Evolutionary conservation across 2,329 filamentous ascomycete genomes (phyloP).

Genomic region (Aureobasidium sp.): DNA sequence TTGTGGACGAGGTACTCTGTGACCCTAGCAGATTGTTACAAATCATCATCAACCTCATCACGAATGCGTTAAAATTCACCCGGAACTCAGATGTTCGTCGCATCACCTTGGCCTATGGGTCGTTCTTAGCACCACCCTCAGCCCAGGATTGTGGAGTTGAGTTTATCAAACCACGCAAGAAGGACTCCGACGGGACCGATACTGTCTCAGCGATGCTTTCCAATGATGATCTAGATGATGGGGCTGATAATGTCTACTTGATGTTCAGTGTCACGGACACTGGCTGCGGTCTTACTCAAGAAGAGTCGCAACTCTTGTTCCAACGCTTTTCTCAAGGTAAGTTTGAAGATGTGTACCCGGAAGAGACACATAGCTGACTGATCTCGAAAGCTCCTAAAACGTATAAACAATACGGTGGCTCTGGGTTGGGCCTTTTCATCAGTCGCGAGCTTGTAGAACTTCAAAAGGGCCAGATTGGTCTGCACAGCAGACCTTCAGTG

Average conservation of each 20-base stretch:
- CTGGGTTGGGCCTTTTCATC: slow-evolving; percentile 61
- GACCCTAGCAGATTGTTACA: slow-evolving; percentile 23
- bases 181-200: not conserved
- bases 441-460: slow-evolving; percentile 59
- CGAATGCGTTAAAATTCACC: slow-evolving; percentile 25
- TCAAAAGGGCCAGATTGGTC: slow-evolving; percentile 61
- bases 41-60: slow-evolving; percentile 24
- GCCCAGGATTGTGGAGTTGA: slow-evolving; percentile 27
- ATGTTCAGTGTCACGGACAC: slow-evolving; percentile 31
- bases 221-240: slow-evolving; percentile 26
- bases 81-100: slow-evolving; percentile 23
- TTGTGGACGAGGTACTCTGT: slow-evolving; percentile 23
- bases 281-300: slow-evolving; percentile 29
- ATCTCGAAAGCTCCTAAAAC: slow-evolving; percentile 47
- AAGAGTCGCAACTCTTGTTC: slow-evolving; percentile 45
- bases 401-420: slow-evolving; percentile 61
- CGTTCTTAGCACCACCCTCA: slow-evolving; percentile 25
- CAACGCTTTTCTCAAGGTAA: slow-evolving; percentile 55
- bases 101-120: slow-evolving; percentile 34
- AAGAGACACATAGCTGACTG: not conserved
- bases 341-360: not conserved
- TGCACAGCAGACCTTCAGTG: slow-evolving; percentile 49
- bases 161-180: slow-evolving; percentile 25
- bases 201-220: not conserved
- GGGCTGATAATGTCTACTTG: slow-evolving; percentile 31